Conservation (phyloP, 2,329 filamentous ascomycete species). For the Aspergillus flavus region DNA sequence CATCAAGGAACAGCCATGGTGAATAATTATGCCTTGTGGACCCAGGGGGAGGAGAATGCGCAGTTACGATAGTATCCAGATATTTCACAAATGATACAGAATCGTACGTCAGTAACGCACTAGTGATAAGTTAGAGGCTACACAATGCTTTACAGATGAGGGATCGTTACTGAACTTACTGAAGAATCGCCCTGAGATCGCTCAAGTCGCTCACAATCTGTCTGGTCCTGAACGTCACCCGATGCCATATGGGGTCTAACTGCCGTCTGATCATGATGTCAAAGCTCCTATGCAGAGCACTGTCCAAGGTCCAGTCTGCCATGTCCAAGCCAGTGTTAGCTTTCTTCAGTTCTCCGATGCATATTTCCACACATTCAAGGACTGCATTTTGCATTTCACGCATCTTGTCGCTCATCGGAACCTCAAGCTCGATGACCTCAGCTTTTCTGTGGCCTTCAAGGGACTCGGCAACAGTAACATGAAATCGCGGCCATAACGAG, state of each 20-base stretch:
- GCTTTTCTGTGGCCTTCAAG: conserved; percentile 90
- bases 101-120: conserved; percentile 78
- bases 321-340: conserved; percentile 87
- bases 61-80: conserved; percentile 89
- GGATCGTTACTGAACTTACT: conserved; percentile 48
- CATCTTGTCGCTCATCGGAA: conserved; percentile 96
- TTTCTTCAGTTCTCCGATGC: conserved; percentile 91
- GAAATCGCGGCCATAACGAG: conserved; percentile 90
- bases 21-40: conserved; percentile 87
- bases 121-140: conserved; percentile 27
- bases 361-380: conserved; percentile 93
- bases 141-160: not conserved
- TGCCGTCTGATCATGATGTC: conserved; percentile 86
- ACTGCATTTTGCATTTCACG: conserved; percentile 89
- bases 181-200: conserved; percentile 78
- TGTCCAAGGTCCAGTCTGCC: conserved; percentile 96
- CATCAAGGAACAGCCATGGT: conserved; percentile 94
- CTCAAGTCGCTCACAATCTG: conserved; percentile 91
- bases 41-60: conserved; percentile 83
- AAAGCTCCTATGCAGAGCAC: conserved; percentile 88
- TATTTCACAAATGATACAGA: conserved; percentile 90
- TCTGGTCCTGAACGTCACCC: conserved; percentile 90
- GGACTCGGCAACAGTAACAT: conserved; percentile 84
- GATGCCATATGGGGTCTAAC: conserved; percentile 94
- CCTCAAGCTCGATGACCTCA: conserved; percentile 94